Conservation (phyloP, 2,329 filamentous ascomycete genomes). For the Fusarium sacchari region DNA sequence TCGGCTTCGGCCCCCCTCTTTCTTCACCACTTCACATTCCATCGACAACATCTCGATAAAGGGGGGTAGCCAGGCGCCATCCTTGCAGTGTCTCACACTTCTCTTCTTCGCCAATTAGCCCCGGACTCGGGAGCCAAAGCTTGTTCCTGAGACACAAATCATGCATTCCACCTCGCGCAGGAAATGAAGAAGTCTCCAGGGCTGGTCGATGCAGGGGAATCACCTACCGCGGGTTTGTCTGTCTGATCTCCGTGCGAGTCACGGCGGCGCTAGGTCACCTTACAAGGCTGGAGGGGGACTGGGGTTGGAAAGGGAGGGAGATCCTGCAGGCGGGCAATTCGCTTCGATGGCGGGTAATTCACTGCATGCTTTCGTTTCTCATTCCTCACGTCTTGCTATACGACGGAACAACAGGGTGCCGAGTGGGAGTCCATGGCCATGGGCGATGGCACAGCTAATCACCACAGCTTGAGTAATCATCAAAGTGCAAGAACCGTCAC, state of each 20-base stretch:
- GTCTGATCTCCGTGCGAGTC: not conserved
- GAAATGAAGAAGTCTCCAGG: not conserved
- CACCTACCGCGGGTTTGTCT: not conserved
- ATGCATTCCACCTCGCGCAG: not conserved
- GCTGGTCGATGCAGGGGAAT: not conserved
- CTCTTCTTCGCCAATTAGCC: not conserved
- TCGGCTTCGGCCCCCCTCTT: not conserved
- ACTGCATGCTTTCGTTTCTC: not conserved
- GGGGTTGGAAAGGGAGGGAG: not conserved
- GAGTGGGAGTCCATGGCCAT: not conserved
- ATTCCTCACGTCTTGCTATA: not conserved
- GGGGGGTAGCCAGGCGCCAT: not conserved
- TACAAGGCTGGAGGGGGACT: not conserved
- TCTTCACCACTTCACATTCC: not conserved
- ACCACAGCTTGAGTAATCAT: not conserved
- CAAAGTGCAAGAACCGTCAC: not conserved
- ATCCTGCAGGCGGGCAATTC: not conserved
- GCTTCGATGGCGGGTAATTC: not conserved
- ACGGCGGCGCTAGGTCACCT: not conserved
- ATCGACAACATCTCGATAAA: not conserved
- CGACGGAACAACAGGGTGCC: not conserved
- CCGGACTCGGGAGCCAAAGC: not conserved
- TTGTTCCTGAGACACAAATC: not conserved
- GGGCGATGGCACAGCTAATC: not conserved
- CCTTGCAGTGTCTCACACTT: slow-evolving; percentile 2